Evolutionary conservation across 1,284 basidiomycete species (phyloP), one percentile per base, ranked within the genome.

Genomic region (Cutaneotrichosporon cavernicola): DNA sequence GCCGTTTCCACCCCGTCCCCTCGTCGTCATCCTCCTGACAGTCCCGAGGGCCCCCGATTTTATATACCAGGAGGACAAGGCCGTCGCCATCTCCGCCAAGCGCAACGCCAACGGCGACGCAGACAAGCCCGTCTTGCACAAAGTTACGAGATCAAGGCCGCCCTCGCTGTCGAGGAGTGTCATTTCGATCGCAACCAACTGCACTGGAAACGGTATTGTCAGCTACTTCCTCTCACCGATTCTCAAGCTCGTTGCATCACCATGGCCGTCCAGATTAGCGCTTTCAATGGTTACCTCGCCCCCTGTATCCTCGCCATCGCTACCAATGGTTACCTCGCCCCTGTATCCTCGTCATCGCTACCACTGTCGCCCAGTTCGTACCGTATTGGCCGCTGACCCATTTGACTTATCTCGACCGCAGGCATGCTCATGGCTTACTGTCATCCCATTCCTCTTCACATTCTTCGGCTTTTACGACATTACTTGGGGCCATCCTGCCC

Each of bases 401-500:
- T 77, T 21, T 76, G 70, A 69, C 67, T 77, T 47, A 69, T 64
- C 56, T 72, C 71, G 8, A 73, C 68, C 10, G 61, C 55, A 11
- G 73, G 75, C 2, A 74, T 76, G 72, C 59, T 72, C 18, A 16
- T 70, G 46, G 50, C 64, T 43, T 71, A 71, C 66, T 32, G 70
- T 72, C 53, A 70, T 80, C 10, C 70, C 74, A 1, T 73, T 76
- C 66, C 66, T 79, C 13, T 77, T 71, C 52, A 63, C 67, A 58
- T 69, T 65, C 57, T 66, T 57, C 50, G 66, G 70, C 14, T 64
- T 65, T 56, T 71, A 71, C 63, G 64, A 67, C 61, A 68, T 70
- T 43, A 67, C 68, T 1, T 67, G 63, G 65, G 65, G 66, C 63
- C 10, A 60, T 74, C 53, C 60, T 73, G 52, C 72, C 70, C 0